Base-by-base conservation (phyloP, 2,329 filamentous ascomycete species). In the Penicillium decumbens region DNA sequence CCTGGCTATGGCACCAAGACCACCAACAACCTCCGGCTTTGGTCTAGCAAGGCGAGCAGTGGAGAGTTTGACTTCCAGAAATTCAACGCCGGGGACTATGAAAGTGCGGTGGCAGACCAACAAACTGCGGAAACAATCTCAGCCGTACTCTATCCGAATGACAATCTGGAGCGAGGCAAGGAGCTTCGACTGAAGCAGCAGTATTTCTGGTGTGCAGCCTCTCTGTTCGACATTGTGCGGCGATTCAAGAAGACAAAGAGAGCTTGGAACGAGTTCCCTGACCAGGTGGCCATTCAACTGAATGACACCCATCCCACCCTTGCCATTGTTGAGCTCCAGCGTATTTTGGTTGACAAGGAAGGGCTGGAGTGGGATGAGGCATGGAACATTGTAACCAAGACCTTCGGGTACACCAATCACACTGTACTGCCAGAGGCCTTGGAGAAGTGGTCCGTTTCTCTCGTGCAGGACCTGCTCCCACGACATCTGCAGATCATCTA, bases 41-140 rank as follows among this genome's bases (percentile, higher is more conserved):
- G 93, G 93, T 95, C 90, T 39, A 96, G 90, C 78, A 96, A 96
- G 74, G 92, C 93, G 38, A 91, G 91, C 40, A 92, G 89, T 61
- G 93, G 93, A 58, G 93, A 98, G 72, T 98, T 98, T 58, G 92
- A 98, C 75, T 98, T 98, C 75, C 92, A 96, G 66, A 97, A 97
- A 71, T 98, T 98, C 83, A 98, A 98, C 75, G 93, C 80, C 51
- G 93, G 93, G 56, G 91, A 98, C 63, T 98, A 98, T 68, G 93
- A 98, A 75, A 93, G 88, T 75, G 95, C 93, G 10, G 93, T 98
- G 33, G 89, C 88, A n/a, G 93, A 98, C 61, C 90, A 97, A 73
- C 93, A 98, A 77, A 87, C 89, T 50, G 93, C 93, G n/a, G 93
- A 98, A 77, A 97, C 92, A 47, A 98, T 98, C 75, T 96, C 91